Evolutionary conservation across 2,329 filamentous ascomycete genomes (phyloP), one percentile per base, ranked within the genome.

Genomic region (Aspergillus sp.): DNA sequence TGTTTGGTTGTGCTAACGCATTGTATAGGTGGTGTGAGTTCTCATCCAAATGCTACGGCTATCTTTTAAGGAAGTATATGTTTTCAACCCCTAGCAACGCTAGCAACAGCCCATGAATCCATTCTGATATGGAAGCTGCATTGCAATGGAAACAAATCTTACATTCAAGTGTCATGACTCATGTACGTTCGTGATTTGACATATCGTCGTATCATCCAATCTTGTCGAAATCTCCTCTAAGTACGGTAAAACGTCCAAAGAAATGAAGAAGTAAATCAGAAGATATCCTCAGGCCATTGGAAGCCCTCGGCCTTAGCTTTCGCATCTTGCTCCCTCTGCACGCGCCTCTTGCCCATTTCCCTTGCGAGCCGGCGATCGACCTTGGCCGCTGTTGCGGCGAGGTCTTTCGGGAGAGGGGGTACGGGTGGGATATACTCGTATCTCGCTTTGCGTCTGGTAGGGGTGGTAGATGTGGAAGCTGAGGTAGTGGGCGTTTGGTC

Each of bases 211-310:
- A n/a, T 51, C 46, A 22, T 34, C 13, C 45, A 23, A 19, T 43
- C 53, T 8, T 41, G 9, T 15, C 8, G 34, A 41, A 54, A 41
- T n/a, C 11, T 13, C 8, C 11, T 47, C 22, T 17, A 34, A n/a
- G 17, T 38, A 17, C 23, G 34, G 19, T 56, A 31, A n/a, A 17
- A 15, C 25, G 41, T 7, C 31, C 31, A 49, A 47, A 50, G 9
- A 28, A 25, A 23, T 5, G 15, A 51, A 19, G 31, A 45, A 51
- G 19, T 31, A 15, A 43, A 7, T 76, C 64, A 81, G 60, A 81
- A 81, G 8, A 79, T 72, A 62, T 80, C 79, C 8, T 79, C 77
- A 5, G 78, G 78, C 80, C 79, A 82, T 23, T 74, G 71, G 58
- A 79, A 81, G n/a, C 69, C 66, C 46, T 74, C 67, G 30, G 51